Conservation (phyloP, 768 basidiomycete species). For the Xerocomellus intermedius region DNA sequence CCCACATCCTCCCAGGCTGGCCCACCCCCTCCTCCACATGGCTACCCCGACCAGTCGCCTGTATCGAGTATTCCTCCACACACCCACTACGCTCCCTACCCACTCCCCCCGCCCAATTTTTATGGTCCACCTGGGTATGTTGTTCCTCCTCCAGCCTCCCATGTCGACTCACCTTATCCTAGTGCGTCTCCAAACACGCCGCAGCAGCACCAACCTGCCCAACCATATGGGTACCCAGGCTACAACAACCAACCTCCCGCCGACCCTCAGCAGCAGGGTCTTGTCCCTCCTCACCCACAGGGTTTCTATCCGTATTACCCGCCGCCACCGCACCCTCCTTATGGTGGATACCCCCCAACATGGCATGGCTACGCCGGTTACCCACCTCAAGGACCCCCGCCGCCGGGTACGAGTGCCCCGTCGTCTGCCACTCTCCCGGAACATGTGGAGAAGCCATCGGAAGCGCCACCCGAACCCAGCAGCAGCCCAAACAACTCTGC, state of each 20-base stretch:
- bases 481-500: constrained; percentile 19
- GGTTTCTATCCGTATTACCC: constrained; percentile 35
- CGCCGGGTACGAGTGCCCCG: constrained; percentile 13
- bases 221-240: constrained; percentile 25
- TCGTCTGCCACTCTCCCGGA: constrained; percentile 17
- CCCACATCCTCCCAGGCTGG: constrained; percentile 28
- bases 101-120: constrained; percentile 32
- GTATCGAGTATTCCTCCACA: constrained; percentile 25
- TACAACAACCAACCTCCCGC: constrained; percentile 18
- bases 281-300: constrained; percentile 20
- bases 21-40: constrained; percentile 22
- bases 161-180: constrained; percentile 14
- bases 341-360: constrained; percentile 28
- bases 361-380: constrained; percentile 34
- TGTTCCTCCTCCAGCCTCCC: neutral
- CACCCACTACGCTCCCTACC: constrained; percentile 34
- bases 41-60: constrained; percentile 30
- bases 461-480: constrained; percentile 17
- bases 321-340: constrained; percentile 26
- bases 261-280: constrained; percentile 28
- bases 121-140: constrained; percentile 32
- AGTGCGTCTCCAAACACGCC: constrained; percentile 23
- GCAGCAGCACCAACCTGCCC: constrained; percentile 25
- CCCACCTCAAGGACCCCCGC: constrained; percentile 27
- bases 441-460: constrained; percentile 27